phyloP scores from a whole-genome alignment of 768 basidiomycete species.

The Tulasnella sp. region DNA sequence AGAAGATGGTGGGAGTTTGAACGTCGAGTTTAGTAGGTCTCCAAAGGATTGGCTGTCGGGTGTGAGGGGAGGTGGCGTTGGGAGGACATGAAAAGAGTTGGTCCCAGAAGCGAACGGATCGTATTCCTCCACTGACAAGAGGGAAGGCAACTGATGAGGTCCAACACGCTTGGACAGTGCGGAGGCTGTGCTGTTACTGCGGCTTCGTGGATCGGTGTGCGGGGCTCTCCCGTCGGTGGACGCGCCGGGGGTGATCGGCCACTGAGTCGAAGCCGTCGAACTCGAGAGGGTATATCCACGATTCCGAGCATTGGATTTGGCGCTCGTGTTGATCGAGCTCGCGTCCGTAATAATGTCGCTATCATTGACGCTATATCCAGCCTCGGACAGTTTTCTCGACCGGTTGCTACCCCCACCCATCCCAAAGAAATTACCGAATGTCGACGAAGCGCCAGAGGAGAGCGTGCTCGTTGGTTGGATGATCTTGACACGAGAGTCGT shows the following conservation, averaged over 20 bases:
- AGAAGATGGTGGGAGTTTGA: not conserved
- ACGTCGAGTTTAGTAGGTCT: not conserved
- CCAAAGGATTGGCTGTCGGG: slow-evolving; percentile 2
- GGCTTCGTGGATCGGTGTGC: not conserved
- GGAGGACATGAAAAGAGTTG: slow-evolving; percentile 4
- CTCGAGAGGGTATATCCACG: slow-evolving; percentile 8
- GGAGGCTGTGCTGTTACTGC: slow-evolving; percentile 4
- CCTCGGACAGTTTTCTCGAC: too few relatives aligned
- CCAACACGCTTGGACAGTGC: not conserved
- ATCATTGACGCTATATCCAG: too few relatives aligned
- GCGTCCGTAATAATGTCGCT: too few relatives aligned
- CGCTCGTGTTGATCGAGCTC: too few relatives aligned
- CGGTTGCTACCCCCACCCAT: too few relatives aligned
- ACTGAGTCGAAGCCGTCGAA: not conserved
- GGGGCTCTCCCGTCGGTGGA: not conserved
- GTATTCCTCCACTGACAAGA: slow-evolving; percentile 9
- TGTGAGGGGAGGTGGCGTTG: slow-evolving; percentile 6
- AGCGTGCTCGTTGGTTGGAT: too few relatives aligned
- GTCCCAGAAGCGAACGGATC: slow-evolving; percentile 8
- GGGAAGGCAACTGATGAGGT: slow-evolving; percentile 1
- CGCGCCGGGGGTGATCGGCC: slow-evolving; percentile 1
- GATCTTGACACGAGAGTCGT: too few relatives aligned
- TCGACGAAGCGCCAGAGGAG: too few relatives aligned
- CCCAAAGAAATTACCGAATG: too few relatives aligned
- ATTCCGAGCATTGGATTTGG: not conserved